Evolutionary conservation across 148 eudicot species (phyloP), one percentile per base, ranked within the genome.

Genomic region (Salicornia ramosissima): DNA sequence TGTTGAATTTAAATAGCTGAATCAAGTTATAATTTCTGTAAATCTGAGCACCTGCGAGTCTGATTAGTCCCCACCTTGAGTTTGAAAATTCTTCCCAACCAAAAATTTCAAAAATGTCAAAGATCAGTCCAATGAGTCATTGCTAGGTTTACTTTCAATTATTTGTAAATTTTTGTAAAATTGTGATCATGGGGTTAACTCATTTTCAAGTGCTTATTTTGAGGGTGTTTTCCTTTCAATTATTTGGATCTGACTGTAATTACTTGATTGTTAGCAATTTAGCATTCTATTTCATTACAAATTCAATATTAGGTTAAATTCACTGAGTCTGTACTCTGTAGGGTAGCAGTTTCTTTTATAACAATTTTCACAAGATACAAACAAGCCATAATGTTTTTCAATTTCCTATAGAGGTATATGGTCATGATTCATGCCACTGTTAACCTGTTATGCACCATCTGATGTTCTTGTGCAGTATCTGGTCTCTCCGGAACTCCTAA

Each of bases 401-500:
- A n/a, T 36, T 53, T 43, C 43, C 3, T 64, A 5, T 5, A 28
- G 24, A 43, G 49, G 39, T 26, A 30, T 25, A 62, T 43, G 30
- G 54, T 47, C 19, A 45, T 33, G 13, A 63, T 45, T 25, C 10
- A 50, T 21, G 31, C 56, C 26, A 30, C 13, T 1, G 29, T 42
- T 26, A 10, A 36, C 40, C 8, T 26, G 24, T 11, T n/a, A n/a
- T n/a, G n/a, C n/a, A 30, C 10, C 12, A 22, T 57, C 36, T 59
- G 21, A 4, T 26, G 55, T 73, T 26, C 22, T 58, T 59, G 14
- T 80, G 42, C 81, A 92, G 98, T 88, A 50, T 92, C 98, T 53
- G 98, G 98, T 54, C 80, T 92, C 63, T 92, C 93, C 78, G 98
- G 98, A 77, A 83, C 77, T 75, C 39, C 72, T 36, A 83, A 73